These are phyloP conservation scores for Mortierella alpina DNA, from an alignment of 192 early-diverging fungal species.

Conservation along the genomic window DNA sequence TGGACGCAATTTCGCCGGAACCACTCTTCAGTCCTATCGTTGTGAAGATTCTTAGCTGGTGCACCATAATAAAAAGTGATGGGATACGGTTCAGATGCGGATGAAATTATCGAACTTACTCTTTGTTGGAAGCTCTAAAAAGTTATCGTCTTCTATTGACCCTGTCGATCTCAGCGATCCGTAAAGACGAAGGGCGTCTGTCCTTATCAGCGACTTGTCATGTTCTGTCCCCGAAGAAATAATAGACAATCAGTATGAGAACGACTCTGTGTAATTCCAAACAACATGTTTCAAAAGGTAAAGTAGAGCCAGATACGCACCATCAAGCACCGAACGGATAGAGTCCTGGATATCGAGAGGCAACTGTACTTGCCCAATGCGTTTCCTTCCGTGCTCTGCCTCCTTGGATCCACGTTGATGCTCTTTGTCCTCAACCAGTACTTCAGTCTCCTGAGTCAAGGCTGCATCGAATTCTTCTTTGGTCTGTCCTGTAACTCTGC, in stretches of 20 bases:
- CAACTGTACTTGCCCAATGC: slow-evolving; percentile 49
- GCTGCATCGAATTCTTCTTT: slow-evolving; percentile 18
- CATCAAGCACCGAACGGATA: slow-evolving; percentile 29
- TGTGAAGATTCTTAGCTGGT: background rate
- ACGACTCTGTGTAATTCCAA: background rate
- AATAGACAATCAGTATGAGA: background rate
- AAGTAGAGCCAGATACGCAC: slow-evolving; percentile 2
- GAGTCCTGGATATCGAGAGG: slow-evolving; percentile 39
- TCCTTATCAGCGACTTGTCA: slow-evolving; percentile 59
- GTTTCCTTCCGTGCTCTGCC: slow-evolving; percentile 47
- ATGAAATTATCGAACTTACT: slow-evolving; percentile 11
- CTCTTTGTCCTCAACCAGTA: background rate
- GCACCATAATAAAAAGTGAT: background rate
- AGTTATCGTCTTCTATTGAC: slow-evolving; percentile 28
- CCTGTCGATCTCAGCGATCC: slow-evolving; percentile 65
- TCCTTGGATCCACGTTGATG: slow-evolving; percentile 50
- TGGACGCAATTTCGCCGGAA: slow-evolving; percentile 4
- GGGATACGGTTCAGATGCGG: background rate
- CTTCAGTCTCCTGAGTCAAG: background rate
- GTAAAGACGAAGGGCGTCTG: slow-evolving; percentile 64
- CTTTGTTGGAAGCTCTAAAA: slow-evolving; percentile 12
- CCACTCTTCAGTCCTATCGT: slow-evolving; percentile 35
- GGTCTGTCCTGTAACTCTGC: slow-evolving; percentile 39
- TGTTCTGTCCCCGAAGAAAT: slow-evolving; percentile 13
- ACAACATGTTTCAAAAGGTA: background rate